phyloP scores from a whole-genome alignment of 2,329 filamentous ascomycete species.

The Sporothrix brasiliensis region DNA sequence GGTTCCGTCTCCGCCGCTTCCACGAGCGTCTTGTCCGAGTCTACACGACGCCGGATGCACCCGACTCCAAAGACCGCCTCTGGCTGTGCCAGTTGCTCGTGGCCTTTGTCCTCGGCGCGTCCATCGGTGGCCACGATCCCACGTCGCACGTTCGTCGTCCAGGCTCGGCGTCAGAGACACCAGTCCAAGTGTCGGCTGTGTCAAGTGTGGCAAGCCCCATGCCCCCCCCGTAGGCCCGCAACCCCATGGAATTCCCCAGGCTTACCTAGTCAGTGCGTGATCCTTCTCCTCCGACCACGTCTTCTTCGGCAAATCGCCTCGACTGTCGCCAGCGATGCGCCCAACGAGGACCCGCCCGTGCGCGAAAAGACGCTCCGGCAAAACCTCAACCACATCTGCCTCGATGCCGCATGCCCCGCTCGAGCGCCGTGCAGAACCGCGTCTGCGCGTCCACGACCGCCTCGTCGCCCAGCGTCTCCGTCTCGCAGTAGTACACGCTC shows the following conservation, averaged over 20 bases:
- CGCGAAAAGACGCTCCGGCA: background rate
- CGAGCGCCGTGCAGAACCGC: constrained; percentile 31
- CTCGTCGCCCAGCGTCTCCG: background rate
- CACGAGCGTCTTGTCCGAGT: constrained; percentile 18
- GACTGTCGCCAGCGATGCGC: constrained; percentile 8
- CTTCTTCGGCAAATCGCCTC: constrained; percentile 23
- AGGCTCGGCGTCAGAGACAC: too few relatives aligned
- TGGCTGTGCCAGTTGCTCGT: constrained; percentile 30
- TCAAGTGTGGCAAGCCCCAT: too few relatives aligned
- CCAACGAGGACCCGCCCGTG: background rate
- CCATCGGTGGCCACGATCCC: constrained; percentile 25
- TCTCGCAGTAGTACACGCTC: constrained; percentile 36
- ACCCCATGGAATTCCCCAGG: background rate
- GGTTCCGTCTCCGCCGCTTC: constrained; percentile 25
- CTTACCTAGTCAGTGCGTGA: constrained; percentile 14
- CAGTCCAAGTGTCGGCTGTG: too few relatives aligned
- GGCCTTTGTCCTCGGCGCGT: constrained; percentile 19
- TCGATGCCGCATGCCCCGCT: constrained; percentile 29
- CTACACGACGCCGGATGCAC: constrained; percentile 15
- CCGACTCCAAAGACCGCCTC: constrained; percentile 25
- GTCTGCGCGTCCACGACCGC: constrained; percentile 31
- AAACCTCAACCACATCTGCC: constrained; percentile 12
- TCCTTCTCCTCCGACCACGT: constrained; percentile 26
- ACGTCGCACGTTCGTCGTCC: background rate
- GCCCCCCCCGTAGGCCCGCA: too few relatives aligned